Evolutionary conservation across 176 grass and related monocot species (phyloP).

Genomic region (Urochloa ruziziensis): DNA sequence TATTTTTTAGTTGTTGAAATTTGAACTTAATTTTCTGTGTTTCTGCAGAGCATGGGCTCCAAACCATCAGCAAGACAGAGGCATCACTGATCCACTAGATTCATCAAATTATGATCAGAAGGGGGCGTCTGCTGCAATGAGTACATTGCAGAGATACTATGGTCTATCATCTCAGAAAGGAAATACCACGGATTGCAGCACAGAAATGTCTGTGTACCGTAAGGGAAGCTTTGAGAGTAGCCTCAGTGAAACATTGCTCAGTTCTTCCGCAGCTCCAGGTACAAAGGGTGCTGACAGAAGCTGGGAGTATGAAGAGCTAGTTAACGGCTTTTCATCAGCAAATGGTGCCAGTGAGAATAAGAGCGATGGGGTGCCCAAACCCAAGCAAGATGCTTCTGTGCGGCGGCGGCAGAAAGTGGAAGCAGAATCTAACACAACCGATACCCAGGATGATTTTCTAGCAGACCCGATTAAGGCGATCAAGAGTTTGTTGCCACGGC

Average conservation of each 20-base stretch:
- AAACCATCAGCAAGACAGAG: slow-evolving; percentile 30
- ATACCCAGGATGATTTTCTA: slow-evolving; percentile 33
- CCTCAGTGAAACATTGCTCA: slow-evolving; percentile 20
- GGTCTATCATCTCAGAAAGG: slow-evolving; percentile 39
- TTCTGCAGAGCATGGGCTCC: slow-evolving; percentile 45
- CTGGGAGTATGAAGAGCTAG: neutral
- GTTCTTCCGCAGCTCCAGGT: neutral
- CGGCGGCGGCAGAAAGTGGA: slow-evolving; percentile 59
- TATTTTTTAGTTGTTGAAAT: neutral
- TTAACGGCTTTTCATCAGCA: neutral
- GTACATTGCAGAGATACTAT: slow-evolving; percentile 66
- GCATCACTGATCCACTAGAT: slow-evolving; percentile 27
- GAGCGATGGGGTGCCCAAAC: slow-evolving; percentile 22
- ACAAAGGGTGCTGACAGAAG: neutral
- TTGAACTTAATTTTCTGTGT: neutral
- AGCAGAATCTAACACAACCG: neutral
- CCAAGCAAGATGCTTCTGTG: slow-evolving; percentile 39
- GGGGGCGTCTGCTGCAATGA: slow-evolving; percentile 60
- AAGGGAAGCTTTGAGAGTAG: slow-evolving; percentile 9
- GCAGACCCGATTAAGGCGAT: slow-evolving; percentile 37
- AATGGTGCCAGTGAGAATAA: slow-evolving; percentile 7
- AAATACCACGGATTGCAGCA: slow-evolving; percentile 25
- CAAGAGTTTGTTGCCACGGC: slow-evolving; percentile 49
- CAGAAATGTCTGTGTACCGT: slow-evolving; percentile 69
- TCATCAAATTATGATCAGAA: slow-evolving; percentile 20